phyloP scores from a whole-genome alignment of 768 basidiomycete species.

The Phlegmacium glaucopus region DNA sequence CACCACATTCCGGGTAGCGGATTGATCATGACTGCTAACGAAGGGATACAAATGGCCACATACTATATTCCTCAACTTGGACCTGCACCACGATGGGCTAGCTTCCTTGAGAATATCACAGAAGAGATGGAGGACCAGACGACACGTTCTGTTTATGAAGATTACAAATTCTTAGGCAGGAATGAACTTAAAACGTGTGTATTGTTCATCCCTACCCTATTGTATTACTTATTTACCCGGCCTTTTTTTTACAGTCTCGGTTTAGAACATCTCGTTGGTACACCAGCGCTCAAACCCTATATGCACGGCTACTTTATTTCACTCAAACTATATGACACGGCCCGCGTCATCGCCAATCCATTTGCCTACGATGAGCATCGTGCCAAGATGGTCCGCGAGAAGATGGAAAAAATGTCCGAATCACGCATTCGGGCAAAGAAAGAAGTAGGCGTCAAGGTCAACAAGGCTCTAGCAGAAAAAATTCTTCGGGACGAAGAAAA shows the following conservation, averaged over 20 bases:
- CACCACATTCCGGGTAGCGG: conserved; percentile 90
- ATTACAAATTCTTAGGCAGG: conserved; percentile 95
- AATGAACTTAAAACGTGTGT: conserved; percentile 75
- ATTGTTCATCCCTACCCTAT: conserved; percentile 28
- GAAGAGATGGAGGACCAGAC: conserved; percentile 96
- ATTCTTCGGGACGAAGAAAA: conserved; percentile 65
- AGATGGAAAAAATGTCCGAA: conserved; percentile 92
- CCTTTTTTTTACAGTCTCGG: conserved; percentile 58
- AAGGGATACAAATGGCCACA: conserved; percentile 92
- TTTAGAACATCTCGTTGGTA: conserved; percentile 93
- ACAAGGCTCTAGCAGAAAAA: conserved; percentile 83
- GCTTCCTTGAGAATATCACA: conserved; percentile 97
- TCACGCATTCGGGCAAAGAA: conserved; percentile 86
- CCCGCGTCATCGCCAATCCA: conserved; percentile 93
- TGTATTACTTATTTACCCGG: neutral
- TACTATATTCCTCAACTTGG: conserved; percentile 97
- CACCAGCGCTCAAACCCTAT: conserved; percentile 94
- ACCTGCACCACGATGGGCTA: conserved; percentile 94
- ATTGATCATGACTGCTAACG: conserved; percentile 88
- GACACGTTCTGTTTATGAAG: conserved; percentile 79
- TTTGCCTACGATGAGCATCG: conserved; percentile 94
- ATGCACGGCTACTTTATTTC: conserved; percentile 99
- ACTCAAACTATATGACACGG: conserved; percentile 93
- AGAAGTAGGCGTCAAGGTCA: conserved; percentile 65
- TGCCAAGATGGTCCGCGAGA: conserved; percentile 81